Percentiles rank a stretch among this genome's conserved stretches.
Evolutionary conservation across 257 asterid species (phyloP).

Genomic region (Nicotiana noctiflora): DNA sequence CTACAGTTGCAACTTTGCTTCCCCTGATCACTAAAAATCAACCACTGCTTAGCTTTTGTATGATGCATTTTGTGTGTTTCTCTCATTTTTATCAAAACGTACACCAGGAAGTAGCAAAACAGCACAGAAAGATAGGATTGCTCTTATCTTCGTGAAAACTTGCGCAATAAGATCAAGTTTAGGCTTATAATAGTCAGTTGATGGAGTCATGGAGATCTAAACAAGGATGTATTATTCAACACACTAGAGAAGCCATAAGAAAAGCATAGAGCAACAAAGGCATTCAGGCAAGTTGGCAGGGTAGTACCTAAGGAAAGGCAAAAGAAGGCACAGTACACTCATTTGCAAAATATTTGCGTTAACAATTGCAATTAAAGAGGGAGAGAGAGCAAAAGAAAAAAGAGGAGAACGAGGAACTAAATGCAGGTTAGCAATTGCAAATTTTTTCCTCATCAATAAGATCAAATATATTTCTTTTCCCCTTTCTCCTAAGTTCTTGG

Average conservation of each 20-base stretch:
- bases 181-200: not conserved
- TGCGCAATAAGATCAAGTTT: conserved; percentile 40
- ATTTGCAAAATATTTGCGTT: not conserved
- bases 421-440: not conserved
- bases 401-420: not conserved
- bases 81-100: not conserved
- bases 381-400: not conserved
- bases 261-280: not conserved
- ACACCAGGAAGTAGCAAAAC: not conserved
- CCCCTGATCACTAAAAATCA: not conserved
- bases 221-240: not conserved
- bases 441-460: not conserved
- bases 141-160: conserved; percentile 47
- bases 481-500: not conserved
- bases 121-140: not conserved
- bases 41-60: not conserved
- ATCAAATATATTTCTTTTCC: not conserved
- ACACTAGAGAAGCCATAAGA: not conserved
- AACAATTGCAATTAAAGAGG: not conserved
- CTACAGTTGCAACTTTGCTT: not conserved
- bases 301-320: not conserved
- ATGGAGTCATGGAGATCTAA: not conserved
- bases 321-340: not conserved
- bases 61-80: not conserved
- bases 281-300: not conserved